Base-by-base conservation (phyloP, 116 monocot genomes). In the Trichopus zeylanicus region DNA sequence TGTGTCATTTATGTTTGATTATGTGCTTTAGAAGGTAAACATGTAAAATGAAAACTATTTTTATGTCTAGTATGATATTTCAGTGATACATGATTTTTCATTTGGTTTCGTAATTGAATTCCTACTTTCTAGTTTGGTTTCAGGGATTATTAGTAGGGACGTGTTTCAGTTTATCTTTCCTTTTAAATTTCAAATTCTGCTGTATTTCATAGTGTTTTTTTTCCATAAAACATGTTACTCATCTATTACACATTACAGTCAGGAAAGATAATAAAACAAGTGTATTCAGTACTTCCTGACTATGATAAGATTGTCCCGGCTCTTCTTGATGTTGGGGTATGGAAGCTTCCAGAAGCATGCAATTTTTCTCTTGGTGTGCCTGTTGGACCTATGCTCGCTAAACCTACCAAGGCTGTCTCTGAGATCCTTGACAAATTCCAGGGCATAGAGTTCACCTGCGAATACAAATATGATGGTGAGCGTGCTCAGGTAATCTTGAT, bases 381-480 rank as follows among this genome's bases (percentile, higher is more conserved):
- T 55, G 85, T 98, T 48, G 83, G 92, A 35, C 98, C 98, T 61
- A 98, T 98, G 98, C 47, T 98, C 37, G 92, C 98, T 46, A 98
- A 98, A 69, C 92, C 98, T 58, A 98, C 98, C 46, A 98, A 98
- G 63, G 81, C 92, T 58, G 92, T 98, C 15, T 98, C 98, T 20
- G 98, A 98, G 69, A 91, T 98, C 28, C 67, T 98, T 29, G 98
- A 98, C 72, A 98, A 98, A 62, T 98, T 98, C 56, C 92, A 98
- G 70, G 98, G 90, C 27, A 82, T 71, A 22, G 88, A 91, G 59
- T 98, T 88, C 57, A 98, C 98, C 25, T 91, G 88, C 67, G 98
- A 98, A 51, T 98, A 91, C 55, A 98, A 98, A 56, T 98, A 98
- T 78, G 98, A 98, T 81, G 98, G 98, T 47, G 98, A 98, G 60